phyloP scores from a whole-genome alignment of 768 basidiomycete species.

The Mycena indigotica region DNA sequence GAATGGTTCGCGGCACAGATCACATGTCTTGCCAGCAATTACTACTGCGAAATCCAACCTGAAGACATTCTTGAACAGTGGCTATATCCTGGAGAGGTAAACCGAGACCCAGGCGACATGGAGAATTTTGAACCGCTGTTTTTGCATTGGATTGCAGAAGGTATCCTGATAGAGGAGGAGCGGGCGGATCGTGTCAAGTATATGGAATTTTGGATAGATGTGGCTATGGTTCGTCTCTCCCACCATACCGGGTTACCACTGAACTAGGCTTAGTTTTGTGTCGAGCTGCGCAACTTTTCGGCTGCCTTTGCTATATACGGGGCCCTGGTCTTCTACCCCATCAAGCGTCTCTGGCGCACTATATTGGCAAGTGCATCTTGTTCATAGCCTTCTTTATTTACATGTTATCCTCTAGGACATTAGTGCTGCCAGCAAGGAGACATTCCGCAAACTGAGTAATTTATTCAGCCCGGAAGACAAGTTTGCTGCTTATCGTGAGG shows the following conservation, averaged over 20 bases:
- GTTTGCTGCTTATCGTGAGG: constrained; percentile 30
- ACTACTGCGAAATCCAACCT: constrained; percentile 43
- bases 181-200: constrained; percentile 29
- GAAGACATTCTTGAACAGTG: constrained; percentile 46
- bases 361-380: constrained; percentile 32
- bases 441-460: constrained; percentile 32
- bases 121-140: constrained; percentile 33
- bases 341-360: constrained; percentile 39
- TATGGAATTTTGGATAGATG: constrained; percentile 47
- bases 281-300: constrained; percentile 49
- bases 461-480: constrained; percentile 34
- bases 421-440: constrained; percentile 27
- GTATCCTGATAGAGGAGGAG: constrained; percentile 28
- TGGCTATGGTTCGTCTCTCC: constrained; percentile 36
- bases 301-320: constrained; percentile 42
- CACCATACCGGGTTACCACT: background rate
- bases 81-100: constrained; percentile 29
- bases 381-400: background rate
- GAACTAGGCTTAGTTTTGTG: no score
- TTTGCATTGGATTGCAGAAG: constrained; percentile 42
- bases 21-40: constrained; percentile 39
- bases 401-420: constrained; percentile 23
- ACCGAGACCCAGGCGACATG: constrained; percentile 24
- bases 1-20: constrained; percentile 50
- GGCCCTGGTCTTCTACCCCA: constrained; percentile 43